Evolutionary conservation across 345 rosid genomes (phyloP), one percentile per base, ranked within the genome.

Genomic region (Sisymbrium altissimum): DNA sequence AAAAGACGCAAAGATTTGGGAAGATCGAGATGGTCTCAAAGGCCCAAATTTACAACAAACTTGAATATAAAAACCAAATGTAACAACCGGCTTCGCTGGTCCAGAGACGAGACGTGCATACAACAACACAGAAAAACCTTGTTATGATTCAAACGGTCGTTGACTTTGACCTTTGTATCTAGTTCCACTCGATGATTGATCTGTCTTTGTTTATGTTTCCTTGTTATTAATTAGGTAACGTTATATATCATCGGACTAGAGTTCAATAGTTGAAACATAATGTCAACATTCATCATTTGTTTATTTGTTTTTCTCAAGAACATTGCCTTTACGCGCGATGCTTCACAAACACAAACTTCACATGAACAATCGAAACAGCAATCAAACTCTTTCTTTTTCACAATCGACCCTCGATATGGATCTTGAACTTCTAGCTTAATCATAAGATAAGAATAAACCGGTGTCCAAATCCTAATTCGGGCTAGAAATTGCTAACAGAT

Each of bases 61-160:
- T 29, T 52, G 2, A n/a, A 52, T 53, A 67, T 25, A 38, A 38
- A 52, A 67, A 1, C 1, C 35, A 59, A 4, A 59, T 10, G 13
- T 23, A 29, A 6, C 17, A 60, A 38, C 33, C 39, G 53, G 61
- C 60, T 71, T 72, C 9, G 27, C 76, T 53, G 44, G 55, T 72
- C 23, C 38, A 54, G 19, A 36, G 18, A 64, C 36, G 64, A 64
- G 70, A 73, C 77, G 77, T 73, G 77, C 45, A 54, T 54, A 57
- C 71, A 73, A 44, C 65, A 17, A 44, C 50, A 53, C 56, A 30
- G n/a, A 23, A 53, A 53, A 27, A 41, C 62, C 27, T 32, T 63
- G 4, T 41, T n/a, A 7, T 29, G 61, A 18, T 50, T 52, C 12
- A 38, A 39, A 40, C 19, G 36, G 27, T 63, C 27, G 38, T 32